Conservation (phyloP, 805 yeast genomes). For the Cyberlindnera veronae region DNA sequence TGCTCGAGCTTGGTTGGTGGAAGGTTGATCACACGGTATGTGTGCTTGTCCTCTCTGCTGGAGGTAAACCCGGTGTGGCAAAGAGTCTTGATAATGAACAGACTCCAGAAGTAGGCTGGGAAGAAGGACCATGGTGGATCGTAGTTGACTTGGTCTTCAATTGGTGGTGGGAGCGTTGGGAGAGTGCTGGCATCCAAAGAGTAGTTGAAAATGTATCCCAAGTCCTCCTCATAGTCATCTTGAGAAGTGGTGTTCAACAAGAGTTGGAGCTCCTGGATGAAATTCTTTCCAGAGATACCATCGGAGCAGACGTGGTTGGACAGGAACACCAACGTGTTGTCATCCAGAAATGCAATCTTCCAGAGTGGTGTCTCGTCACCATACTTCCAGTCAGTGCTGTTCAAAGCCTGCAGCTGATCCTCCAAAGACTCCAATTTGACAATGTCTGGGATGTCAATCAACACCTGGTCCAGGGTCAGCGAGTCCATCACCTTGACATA, state of each 20-base stretch:
- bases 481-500: constrained; percentile 18
- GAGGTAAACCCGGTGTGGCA: constrained; percentile 1
- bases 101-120: constrained; percentile 11
- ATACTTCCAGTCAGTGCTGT: constrained; percentile 15
- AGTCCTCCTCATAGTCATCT: not conserved
- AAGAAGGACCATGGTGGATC: constrained; percentile 16
- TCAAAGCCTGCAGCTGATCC: constrained; percentile 11
- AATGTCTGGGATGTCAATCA: constrained; percentile 11
- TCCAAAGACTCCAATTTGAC: not conserved
- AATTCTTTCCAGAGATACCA: constrained; percentile 18
- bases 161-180: constrained; percentile 18
- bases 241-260: constrained; percentile 3
- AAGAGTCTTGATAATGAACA: constrained; percentile 2
- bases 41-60: constrained; percentile 9
- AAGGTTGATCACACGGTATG: constrained; percentile 13
- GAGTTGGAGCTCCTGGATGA: constrained; percentile 13
- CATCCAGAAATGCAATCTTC: constrained; percentile 19
- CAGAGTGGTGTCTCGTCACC: constrained; percentile 17
- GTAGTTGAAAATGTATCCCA: constrained; percentile 13
- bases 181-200: constrained; percentile 5
- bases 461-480: constrained; percentile 14
- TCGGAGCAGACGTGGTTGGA: constrained; percentile 24
- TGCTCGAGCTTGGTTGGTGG: constrained; percentile 1
- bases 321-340: constrained; percentile 16
- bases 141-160: constrained; percentile 13